Conservation (phyloP, 2,329 filamentous ascomycete species). For the Elsinoe necatrix region DNA sequence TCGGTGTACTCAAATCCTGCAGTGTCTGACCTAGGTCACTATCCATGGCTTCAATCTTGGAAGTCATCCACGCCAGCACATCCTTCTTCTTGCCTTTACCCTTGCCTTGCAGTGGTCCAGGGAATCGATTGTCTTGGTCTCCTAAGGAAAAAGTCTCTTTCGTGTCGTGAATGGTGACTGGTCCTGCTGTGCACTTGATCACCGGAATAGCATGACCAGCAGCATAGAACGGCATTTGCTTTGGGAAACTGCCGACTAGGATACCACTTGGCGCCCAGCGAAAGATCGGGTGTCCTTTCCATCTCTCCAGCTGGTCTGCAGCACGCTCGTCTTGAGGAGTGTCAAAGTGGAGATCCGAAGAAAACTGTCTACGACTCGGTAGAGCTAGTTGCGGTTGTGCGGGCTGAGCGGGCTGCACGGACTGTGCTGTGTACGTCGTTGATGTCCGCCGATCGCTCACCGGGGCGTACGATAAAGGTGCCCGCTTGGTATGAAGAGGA, state of each 20-base stretch:
- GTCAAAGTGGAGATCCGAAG: slow-evolving; percentile 48
- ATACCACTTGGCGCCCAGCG: slow-evolving; percentile 81
- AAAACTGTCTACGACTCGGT: slow-evolving; percentile 35
- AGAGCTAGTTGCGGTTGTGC: slow-evolving; percentile 29
- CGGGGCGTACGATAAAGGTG: slow-evolving; percentile 37
- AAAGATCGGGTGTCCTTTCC: slow-evolving; percentile 83
- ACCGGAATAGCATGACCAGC: slow-evolving; percentile 64
- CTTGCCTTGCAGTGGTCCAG: slow-evolving; percentile 80
- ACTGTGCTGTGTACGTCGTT: slow-evolving; percentile 30
- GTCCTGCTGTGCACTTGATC: slow-evolving; percentile 73
- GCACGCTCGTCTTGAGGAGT: slow-evolving; percentile 47
- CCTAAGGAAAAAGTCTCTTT: slow-evolving; percentile 64
- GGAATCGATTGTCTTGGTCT: slow-evolving; percentile 71
- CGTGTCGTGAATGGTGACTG: slow-evolving; percentile 67
- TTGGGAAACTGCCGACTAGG: slow-evolving; percentile 77
- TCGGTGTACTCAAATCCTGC: slow-evolving; percentile 44
- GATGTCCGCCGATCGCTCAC: slow-evolving; percentile 47
- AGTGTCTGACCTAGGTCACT: slow-evolving; percentile 37
- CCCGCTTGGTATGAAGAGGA: slow-evolving; percentile 46
- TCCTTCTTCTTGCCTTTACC: slow-evolving; percentile 97
- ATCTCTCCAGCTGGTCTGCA: slow-evolving; percentile 72
- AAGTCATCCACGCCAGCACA: slow-evolving; percentile 66
- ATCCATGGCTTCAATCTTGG: slow-evolving; percentile 68
- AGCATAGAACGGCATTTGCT: slow-evolving; percentile 76
- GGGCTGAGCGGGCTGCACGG: slow-evolving; percentile 28